phyloP scores from a whole-genome alignment of 2,329 filamentous ascomycete species.

The Tolypocladium pustulatum region DNA sequence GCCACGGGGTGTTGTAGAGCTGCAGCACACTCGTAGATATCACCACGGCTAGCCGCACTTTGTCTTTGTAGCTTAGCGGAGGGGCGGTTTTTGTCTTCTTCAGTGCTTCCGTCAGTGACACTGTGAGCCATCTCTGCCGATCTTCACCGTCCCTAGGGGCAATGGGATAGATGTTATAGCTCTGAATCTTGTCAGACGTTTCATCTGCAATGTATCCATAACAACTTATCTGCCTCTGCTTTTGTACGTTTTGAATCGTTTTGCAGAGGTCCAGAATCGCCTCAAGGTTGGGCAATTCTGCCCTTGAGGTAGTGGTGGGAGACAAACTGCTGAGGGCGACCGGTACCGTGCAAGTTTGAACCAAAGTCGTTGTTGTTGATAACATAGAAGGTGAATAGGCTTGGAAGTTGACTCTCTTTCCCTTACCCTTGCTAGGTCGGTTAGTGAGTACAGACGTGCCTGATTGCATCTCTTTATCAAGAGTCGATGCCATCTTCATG shows the following conservation, averaged over 20 bases:
- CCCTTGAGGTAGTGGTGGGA: not conserved
- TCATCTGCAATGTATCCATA: not conserved
- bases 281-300: not conserved
- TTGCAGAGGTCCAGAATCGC: not conserved
- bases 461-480: not conserved
- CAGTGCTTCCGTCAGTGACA: not conserved
- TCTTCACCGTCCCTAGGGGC: not conserved
- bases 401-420: not conserved
- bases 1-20: conserved; percentile 12
- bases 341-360: not conserved
- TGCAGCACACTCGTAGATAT: conserved; percentile 12
- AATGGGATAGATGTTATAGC: not conserved
- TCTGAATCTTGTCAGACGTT: not conserved
- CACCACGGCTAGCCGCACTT: conserved; percentile 8
- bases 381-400: not conserved
- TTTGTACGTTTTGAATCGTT: not conserved
- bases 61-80: not conserved
- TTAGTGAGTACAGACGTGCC: not conserved
- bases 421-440: not conserved
- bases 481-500: not conserved
- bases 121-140: not conserved
- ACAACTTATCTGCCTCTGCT: not conserved
- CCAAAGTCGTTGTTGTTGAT: not conserved
- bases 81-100: not conserved
- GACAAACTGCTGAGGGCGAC: not conserved